phyloP scores from a whole-genome alignment of 441 rosid species.

The Manihot esculenta region DNA sequence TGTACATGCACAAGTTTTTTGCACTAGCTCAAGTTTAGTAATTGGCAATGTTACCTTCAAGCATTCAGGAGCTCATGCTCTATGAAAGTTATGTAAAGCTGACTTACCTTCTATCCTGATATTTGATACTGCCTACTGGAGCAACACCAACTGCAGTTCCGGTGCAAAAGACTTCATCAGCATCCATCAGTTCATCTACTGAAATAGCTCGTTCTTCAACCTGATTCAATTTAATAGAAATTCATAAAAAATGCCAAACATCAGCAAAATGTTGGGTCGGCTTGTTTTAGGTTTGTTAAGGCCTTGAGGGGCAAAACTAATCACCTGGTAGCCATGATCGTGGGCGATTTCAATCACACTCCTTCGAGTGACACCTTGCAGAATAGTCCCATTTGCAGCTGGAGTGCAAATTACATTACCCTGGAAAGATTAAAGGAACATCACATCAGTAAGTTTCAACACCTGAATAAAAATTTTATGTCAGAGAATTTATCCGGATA shows the following conservation, averaged over 20 bases:
- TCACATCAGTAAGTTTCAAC: background rate
- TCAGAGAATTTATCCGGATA: conserved; percentile 3
- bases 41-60: background rate
- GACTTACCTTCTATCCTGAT: conserved; percentile 54
- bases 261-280: no score
- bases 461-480: background rate
- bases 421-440: conserved; percentile 33
- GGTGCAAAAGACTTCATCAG: conserved; percentile 89
- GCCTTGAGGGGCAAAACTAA: no score
- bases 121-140: conserved; percentile 63
- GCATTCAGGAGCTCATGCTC: background rate
- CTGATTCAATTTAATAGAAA: conserved; percentile 27
- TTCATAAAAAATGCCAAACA: no score
- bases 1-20: conserved; percentile 27
- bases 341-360: conserved; percentile 75
- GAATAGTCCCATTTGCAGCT: conserved; percentile 68
- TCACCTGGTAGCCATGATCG: conserved; percentile 73
- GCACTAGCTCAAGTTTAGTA: background rate
- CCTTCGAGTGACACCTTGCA: conserved; percentile 75
- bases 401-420: conserved; percentile 73
- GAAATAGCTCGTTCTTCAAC: conserved; percentile 64
- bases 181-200: conserved; percentile 62
- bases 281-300: background rate
- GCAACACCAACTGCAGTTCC: conserved; percentile 94
- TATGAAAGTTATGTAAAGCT: background rate